Base-by-base conservation (phyloP, 352 stramenopile species). In the Pythium utonaiense region DNA sequence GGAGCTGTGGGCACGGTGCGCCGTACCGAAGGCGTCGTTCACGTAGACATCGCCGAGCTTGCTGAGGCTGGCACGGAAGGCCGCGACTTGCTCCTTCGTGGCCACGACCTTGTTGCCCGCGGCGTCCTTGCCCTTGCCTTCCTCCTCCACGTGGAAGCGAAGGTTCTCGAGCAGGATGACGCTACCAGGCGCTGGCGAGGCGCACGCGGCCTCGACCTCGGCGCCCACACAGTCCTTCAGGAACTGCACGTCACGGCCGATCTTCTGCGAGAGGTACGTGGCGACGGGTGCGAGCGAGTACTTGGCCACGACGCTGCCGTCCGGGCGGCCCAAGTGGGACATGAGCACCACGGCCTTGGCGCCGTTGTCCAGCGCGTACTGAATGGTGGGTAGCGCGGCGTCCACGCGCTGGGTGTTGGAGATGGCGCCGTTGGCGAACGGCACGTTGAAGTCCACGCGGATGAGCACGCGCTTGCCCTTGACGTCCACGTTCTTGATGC, bases 391-490 rank as follows among this genome's bases (percentile, higher is more conserved):
- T 70, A 99, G 62, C 71, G 89, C 91, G 31, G 84, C 97, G 52
- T 98, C 91, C 74, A 99, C 99, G 71, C 98, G 96, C 71, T 99
- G 97, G 61, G 96, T 99, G 87, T 99, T 99, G 56, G 84, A 98
- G 57, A 98, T 93, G 63, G 96, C 96, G 60, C 93, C 97, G 72
- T 96, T 91, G 17, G 85, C 77, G 67, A 99, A 97, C 16, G 98
- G 98, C 40, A 99, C 97, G 77, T 99, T 99, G 65, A 99, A 98
- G 85, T 99, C 98, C 61, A 98, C 98, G 71, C 98, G 93, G 60
- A 99, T 97, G 57, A 99, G 88, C 60, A 99, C 97, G 75, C 96
- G 98, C 85, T 99, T 98, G 80, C 89, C 95, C 77, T 96, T 94
- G 58, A 98, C 80, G 70, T 98, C 92, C 52, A 94, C 87, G 67